These are phyloP conservation scores for Phytophthora pinifolia DNA, from an alignment of 352 stramenopile genomes.

Conservation along the genomic window DNA sequence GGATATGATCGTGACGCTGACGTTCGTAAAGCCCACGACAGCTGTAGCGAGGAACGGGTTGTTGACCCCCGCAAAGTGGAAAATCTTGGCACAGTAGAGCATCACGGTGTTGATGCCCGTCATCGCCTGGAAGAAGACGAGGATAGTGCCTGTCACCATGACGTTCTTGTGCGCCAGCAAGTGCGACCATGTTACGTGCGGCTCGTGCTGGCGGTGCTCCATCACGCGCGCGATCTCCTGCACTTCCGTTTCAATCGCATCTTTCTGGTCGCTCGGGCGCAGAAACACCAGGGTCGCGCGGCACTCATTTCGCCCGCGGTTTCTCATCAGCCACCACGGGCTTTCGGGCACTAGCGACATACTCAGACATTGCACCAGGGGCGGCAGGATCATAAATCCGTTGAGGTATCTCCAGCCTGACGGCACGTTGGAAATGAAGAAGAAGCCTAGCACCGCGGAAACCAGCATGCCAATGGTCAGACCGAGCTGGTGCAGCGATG, in stretches of 20 bases:
- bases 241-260: constrained; percentile 61
- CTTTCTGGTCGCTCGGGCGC: constrained; percentile 30
- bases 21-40: constrained; percentile 73
- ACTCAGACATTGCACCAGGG: constrained; percentile 57
- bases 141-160: constrained; percentile 54
- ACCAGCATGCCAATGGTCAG: constrained; percentile 88
- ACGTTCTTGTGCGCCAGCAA: constrained; percentile 62
- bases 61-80: constrained; percentile 86
- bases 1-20: constrained; percentile 78
- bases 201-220: constrained; percentile 50
- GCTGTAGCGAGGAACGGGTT: constrained; percentile 84
- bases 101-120: constrained; percentile 93
- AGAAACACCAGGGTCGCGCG: constrained; percentile 42
- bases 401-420: constrained; percentile 88
- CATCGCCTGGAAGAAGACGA: constrained; percentile 87
- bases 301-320: constrained; percentile 46
- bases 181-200: constrained; percentile 48
- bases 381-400: constrained; percentile 64
- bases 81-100: constrained; percentile 91
- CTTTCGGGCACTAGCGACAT: constrained; percentile 79
- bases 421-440: constrained; percentile 73
- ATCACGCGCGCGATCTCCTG: constrained; percentile 63
- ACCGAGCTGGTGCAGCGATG: constrained; percentile 85
- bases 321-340: constrained; percentile 89
- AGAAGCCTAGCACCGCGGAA: constrained; percentile 74